Evolutionary conservation across 208 protist genomes (phyloP).

Genomic region (Vickermania ingenoplastis): DNA sequence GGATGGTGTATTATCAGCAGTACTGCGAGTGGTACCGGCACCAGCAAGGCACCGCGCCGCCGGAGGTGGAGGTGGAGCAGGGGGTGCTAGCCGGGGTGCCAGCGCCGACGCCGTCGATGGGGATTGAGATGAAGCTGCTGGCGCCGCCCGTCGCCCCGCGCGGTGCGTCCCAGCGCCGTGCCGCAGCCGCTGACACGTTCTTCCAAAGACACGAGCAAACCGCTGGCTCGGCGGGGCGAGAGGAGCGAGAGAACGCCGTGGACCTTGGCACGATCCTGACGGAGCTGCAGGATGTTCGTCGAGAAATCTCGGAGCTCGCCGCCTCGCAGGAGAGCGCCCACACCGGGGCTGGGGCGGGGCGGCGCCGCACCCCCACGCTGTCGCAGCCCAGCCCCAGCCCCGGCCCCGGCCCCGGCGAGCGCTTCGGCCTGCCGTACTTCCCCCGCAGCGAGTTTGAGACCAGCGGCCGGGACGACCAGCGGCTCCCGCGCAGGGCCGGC

Average conservation of each 20-base stretch:
- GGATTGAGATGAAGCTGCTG: too few relatives aligned
- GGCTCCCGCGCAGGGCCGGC: neutral
- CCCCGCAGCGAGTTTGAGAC: neutral
- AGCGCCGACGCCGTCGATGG: neutral
- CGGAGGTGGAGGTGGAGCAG: neutral
- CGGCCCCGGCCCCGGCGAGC: too few relatives aligned
- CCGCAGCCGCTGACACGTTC: too few relatives aligned
- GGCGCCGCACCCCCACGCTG: neutral
- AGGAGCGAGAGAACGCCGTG: too few relatives aligned
- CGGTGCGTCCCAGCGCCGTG: too few relatives aligned
- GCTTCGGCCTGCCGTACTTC: too few relatives aligned
- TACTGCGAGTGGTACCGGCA: slow-evolving; percentile 23
- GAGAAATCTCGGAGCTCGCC: neutral
- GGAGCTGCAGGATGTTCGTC: neutral
- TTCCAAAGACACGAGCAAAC: too few relatives aligned
- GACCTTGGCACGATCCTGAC: neutral
- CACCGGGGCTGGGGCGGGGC: neutral
- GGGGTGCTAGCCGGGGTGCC: neutral
- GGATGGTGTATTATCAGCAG: slow-evolving; percentile 61
- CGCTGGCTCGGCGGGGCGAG: too few relatives aligned
- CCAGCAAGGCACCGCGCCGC: slow-evolving; percentile 3
- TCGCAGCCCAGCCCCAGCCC: neutral
- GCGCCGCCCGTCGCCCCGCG: too few relatives aligned
- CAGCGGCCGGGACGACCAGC: too few relatives aligned
- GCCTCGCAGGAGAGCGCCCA: neutral